These are phyloP conservation scores for Diaporthe ilicicola DNA, from an alignment of 2,329 filamentous ascomycete genomes.

Conservation along the genomic window DNA sequence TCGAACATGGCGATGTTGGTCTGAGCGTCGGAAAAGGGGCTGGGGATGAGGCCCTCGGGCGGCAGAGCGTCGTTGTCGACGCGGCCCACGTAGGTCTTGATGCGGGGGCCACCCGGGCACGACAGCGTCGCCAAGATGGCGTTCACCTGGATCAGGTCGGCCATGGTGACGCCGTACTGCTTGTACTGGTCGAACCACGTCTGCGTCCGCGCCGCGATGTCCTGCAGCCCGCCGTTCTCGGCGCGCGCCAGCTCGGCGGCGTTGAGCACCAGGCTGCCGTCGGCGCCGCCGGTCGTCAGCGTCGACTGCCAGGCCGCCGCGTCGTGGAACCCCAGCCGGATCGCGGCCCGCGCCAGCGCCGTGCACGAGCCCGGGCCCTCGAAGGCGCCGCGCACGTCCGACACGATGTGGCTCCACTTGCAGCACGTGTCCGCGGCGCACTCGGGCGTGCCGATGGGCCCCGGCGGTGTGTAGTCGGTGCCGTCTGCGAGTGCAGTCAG, in stretches of 20 bases:
- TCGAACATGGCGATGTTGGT: constrained; percentile 55
- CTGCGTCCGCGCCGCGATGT: constrained; percentile 48
- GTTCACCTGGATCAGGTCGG: constrained; percentile 63
- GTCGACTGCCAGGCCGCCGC: constrained; percentile 50
- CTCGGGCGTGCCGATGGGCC: constrained; percentile 34
- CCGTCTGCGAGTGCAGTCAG: constrained; percentile 17
- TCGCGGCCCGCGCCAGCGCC: constrained; percentile 50
- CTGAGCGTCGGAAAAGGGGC: constrained; percentile 48
- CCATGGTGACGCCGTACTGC: constrained; percentile 52
- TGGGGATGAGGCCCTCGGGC: constrained; percentile 55
- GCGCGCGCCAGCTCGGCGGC: constrained; percentile 46
- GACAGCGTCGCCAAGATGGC: constrained; percentile 55
- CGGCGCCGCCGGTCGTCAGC: constrained; percentile 51
- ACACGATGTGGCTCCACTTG: constrained; percentile 50
- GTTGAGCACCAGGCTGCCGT: constrained; percentile 54
- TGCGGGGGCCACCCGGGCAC: constrained; percentile 61
- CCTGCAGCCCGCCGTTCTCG: constrained; percentile 57
- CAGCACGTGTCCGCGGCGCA: constrained; percentile 40
- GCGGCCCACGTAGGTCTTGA: constrained; percentile 59
- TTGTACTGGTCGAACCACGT: constrained; percentile 50
- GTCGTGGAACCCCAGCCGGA: constrained; percentile 58
- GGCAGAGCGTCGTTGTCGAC: constrained; percentile 51
- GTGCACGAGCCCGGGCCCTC: constrained; percentile 43
- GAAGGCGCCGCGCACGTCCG: constrained; percentile 42
- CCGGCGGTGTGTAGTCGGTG: neutral